Conservation (phyloP, 345 rosid genomes). For the Lumnitzera littorea region DNA sequence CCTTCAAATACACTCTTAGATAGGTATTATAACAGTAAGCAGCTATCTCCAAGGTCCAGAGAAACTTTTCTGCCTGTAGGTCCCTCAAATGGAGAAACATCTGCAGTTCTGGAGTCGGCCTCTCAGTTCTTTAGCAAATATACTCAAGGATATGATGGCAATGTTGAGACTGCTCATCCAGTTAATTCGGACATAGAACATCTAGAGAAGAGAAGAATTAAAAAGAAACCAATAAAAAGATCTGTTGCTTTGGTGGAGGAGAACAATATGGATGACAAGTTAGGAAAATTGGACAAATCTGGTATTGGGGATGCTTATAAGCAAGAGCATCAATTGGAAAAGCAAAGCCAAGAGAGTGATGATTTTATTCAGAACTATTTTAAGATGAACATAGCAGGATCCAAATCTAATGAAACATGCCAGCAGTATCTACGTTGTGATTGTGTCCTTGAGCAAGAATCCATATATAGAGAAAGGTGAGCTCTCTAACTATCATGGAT, state of each 20-base stretch:
- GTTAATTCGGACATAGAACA: slow-evolving; percentile 34
- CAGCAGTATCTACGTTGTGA: slow-evolving; percentile 46
- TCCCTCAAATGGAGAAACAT: slow-evolving; percentile 27
- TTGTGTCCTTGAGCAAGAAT: slow-evolving; percentile 60
- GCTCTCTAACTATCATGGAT: background rate
- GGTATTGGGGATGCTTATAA: slow-evolving; percentile 25
- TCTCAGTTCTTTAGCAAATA: slow-evolving; percentile 3
- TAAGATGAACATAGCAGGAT: slow-evolving; percentile 46
- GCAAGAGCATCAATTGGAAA: slow-evolving; percentile 17
- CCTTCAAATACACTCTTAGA: slow-evolving; percentile 12
- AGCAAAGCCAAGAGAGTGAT: slow-evolving; percentile 18
- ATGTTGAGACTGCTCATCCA: slow-evolving; percentile 29
- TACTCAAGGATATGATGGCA: slow-evolving; percentile 10
- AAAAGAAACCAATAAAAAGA: slow-evolving; percentile 53
- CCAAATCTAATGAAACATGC: slow-evolving; percentile 54
- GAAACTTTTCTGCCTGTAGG: slow-evolving; percentile 28
- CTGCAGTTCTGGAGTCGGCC: slow-evolving; percentile 18
- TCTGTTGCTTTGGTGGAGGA: slow-evolving; percentile 40
- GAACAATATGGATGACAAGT: slow-evolving; percentile 20
- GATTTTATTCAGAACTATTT: slow-evolving; percentile 59
- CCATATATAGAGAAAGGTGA: slow-evolving; percentile 52
- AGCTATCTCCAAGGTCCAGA: slow-evolving; percentile 17
- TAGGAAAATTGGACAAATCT: slow-evolving; percentile 27
- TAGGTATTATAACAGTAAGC: slow-evolving; percentile 11
- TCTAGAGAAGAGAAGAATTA: slow-evolving; percentile 43